Evolutionary conservation across 1,284 basidiomycete genomes (phyloP).

Genomic region (Cryptococcus floricola): DNA sequence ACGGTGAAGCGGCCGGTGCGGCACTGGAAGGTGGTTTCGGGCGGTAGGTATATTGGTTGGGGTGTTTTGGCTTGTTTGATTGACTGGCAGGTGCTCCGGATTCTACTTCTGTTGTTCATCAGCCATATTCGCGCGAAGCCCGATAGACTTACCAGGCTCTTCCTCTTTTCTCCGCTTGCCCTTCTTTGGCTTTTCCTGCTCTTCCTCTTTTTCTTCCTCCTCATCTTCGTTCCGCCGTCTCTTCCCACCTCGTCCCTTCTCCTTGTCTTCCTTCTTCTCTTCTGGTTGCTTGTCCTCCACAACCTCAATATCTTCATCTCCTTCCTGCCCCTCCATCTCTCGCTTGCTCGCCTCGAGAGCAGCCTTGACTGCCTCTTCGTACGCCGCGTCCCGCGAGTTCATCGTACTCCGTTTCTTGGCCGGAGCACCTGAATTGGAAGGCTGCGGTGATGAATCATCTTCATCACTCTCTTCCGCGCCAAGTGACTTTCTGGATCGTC

Average conservation of each 20-base stretch:
- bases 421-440: neutral
- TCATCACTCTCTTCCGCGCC: too few relatives aligned
- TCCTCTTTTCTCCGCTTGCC: constrained; percentile 44
- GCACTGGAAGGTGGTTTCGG: constrained; percentile 42
- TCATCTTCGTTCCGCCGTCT: constrained; percentile 10
- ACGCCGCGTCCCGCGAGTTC: constrained; percentile 93
- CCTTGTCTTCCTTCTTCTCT: constrained; percentile 15
- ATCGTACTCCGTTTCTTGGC: constrained; percentile 87
- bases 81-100: neutral
- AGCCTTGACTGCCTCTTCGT: constrained; percentile 70
- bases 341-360: constrained; percentile 54
- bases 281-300: constrained; percentile 19
- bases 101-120: constrained; percentile 2
- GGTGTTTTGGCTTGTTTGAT: constrained; percentile 48
- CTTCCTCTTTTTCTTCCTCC: constrained; percentile 23
- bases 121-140: neutral
- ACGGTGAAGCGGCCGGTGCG: constrained; percentile 4
- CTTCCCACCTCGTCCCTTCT: constrained; percentile 9
- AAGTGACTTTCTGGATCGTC: neutral
- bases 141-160: constrained; percentile 27
- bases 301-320: constrained; percentile 35
- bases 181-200: constrained; percentile 25
- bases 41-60: constrained; percentile 61
- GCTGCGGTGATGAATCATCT: too few relatives aligned
- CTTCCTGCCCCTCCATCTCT: constrained; percentile 20